Conservation (phyloP, 169 alveolate genomes). For the Plasmodium adleri region DNA sequence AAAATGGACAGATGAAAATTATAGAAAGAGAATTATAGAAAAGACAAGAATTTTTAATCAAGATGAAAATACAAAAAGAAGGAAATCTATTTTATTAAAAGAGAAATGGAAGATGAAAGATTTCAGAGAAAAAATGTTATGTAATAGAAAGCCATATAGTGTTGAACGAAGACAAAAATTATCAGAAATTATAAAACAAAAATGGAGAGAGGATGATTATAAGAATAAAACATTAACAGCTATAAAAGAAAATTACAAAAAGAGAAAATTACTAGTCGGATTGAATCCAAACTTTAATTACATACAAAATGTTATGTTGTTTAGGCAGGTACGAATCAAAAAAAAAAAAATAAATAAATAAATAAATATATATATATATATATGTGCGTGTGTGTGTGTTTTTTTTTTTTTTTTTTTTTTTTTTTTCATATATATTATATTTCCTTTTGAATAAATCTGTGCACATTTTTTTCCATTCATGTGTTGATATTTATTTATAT, state of each 20-base stretch:
- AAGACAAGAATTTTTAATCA: slow-evolving; percentile 63
- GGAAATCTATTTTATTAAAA: slow-evolving; percentile 56
- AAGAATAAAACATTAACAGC: slow-evolving; percentile 60
- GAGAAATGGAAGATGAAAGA: slow-evolving; percentile 73
- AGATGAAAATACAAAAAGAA: slow-evolving; percentile 74
- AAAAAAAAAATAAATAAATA: neutral
- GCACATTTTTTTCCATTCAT: too few species aligned
- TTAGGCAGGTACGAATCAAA: slow-evolving; percentile 38
- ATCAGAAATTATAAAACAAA: slow-evolving; percentile 68
- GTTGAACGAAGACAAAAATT: slow-evolving; percentile 48
- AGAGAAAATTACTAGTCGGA: slow-evolving; percentile 58
- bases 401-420: slow-evolving; percentile 1
- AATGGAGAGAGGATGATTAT: slow-evolving; percentile 66
- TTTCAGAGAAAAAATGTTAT: slow-evolving; percentile 64
- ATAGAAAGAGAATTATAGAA: slow-evolving; percentile 54
- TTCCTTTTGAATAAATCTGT: too few species aligned
- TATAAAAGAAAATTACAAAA: slow-evolving; percentile 63
- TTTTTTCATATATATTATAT: neutral
- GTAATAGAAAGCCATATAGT: slow-evolving; percentile 70
- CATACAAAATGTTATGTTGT: slow-evolving; percentile 52
- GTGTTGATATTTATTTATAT: too few species aligned
- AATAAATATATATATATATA: neutral
- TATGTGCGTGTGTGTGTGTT: neutral
- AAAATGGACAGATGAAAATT: slow-evolving; percentile 74
- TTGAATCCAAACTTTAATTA: slow-evolving; percentile 62